Evolutionary conservation across 257 asterid species (phyloP), one percentile per base, ranked within the genome.

Genomic region (Solanum etuberosum): DNA sequence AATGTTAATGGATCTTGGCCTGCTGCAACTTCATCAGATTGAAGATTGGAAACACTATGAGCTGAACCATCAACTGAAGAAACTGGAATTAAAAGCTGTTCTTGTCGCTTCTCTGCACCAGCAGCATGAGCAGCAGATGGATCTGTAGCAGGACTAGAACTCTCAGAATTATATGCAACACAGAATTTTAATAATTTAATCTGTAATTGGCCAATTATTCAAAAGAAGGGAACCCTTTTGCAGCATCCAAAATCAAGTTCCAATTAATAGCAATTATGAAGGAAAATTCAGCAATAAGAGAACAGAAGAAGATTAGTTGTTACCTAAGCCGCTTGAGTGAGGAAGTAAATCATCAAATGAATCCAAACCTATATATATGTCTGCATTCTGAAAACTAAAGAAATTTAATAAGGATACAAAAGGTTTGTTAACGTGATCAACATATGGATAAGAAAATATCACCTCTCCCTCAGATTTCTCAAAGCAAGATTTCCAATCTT

Each of bases 401-500:
- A 85, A 48, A 82, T 68, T 16, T 51, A 85, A 63, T 90, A 90
- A 92, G 86, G 31, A 87, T 81, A 20, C 48, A 32, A 54, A 88
- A 85, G 83, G 20, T 63, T 65, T 37, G n/a, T 18, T 57, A 83
- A 74, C 2, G 70, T 23, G 25, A 63, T 71, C 43, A 87, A 78
- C 54, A 18, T 29, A 81, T 81, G 85, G 73, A 63, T 90, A 83
- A 61, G 80, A 61, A 87, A 18, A 65, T 86, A 89, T 88, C 91
- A 94, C 98, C 93, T 93, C 94, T 81, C 90, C 91, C 10, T 31
- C 86, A 29, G 94, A 87, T 86, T 88, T 91, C 57, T 89, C 92
- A 51, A 89, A 59, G 90, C 81, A 73, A 84, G 92, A 87, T 68
- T 88, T 90, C 93, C 88, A 86, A 83, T 89, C 88, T 54, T 83